phyloP scores from a whole-genome alignment of 2,329 filamentous ascomycete genomes.

The Trichoderma hamatum region DNA sequence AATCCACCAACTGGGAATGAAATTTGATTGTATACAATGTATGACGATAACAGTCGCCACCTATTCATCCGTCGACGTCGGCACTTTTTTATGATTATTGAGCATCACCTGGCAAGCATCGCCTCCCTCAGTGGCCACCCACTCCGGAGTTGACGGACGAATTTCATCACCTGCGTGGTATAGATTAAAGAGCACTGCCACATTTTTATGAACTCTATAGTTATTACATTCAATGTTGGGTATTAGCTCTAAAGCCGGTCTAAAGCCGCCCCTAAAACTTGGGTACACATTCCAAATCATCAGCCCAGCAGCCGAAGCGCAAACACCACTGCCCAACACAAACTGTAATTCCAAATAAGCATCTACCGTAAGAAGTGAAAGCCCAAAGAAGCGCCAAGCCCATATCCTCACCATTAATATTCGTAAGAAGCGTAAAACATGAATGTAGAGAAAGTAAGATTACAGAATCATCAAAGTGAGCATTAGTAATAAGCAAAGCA shows the following conservation, averaged over 20 bases:
- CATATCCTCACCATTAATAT: background rate
- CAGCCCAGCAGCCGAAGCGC: background rate
- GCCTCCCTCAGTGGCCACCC: conserved; percentile 2
- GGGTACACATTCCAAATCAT: background rate
- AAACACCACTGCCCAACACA: background rate
- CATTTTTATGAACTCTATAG: background rate
- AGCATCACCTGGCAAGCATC: conserved; percentile 1
- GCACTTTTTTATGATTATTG: background rate
- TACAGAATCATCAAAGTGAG: background rate
- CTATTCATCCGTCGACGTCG: background rate
- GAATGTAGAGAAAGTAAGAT: background rate
- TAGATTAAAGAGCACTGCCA: conserved; percentile 16
- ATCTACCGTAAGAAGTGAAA: background rate
- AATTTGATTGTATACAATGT: background rate
- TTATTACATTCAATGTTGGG: background rate
- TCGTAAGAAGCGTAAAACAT: background rate
- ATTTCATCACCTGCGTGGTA: background rate
- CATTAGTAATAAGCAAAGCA: background rate
- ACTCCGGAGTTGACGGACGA: background rate
- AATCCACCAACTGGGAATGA: background rate
- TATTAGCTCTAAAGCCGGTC: background rate
- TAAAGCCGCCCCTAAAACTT: background rate
- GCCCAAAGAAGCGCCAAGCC: conserved; percentile 2
- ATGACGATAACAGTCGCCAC: conserved; percentile 15
- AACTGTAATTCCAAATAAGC: background rate